Evolutionary conservation across 768 basidiomycete genomes (phyloP).

Genomic region (Auricularia sp.): DNA sequence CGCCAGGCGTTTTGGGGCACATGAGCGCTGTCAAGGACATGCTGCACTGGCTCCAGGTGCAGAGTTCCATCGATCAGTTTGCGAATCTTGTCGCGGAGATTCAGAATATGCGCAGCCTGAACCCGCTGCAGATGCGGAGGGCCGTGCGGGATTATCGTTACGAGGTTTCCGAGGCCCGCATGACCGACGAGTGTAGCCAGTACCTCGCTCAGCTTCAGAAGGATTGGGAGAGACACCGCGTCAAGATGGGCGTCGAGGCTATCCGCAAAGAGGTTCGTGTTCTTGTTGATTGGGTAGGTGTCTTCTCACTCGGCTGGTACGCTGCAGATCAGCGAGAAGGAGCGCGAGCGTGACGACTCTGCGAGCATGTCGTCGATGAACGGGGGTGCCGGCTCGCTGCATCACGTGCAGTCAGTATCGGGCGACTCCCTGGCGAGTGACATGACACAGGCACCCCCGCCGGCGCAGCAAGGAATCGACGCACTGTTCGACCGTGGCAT

Average conservation of each 20-base stretch:
- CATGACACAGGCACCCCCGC: conserved; percentile 21
- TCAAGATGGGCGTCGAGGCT: conserved; percentile 78
- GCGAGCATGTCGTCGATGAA: conserved; percentile 39
- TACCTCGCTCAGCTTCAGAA: conserved; percentile 92
- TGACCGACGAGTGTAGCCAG: conserved; percentile 93
- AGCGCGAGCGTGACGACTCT: conserved; percentile 51
- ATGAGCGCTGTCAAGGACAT: conserved; percentile 79
- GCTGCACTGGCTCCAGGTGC: conserved; percentile 75
- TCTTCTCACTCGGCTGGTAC: conserved; percentile 5
- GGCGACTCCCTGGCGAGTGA: conserved; percentile 22
- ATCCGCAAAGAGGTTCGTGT: conserved; percentile 65
- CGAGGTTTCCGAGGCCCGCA: conserved; percentile 83
- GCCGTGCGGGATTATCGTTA: conserved; percentile 84
- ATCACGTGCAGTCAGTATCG: conserved; percentile 12
- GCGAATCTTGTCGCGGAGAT: conserved; percentile 82
- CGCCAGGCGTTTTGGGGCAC: conserved; percentile 67
- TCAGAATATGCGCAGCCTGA: conserved; percentile 75
- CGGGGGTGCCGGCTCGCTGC: conserved; percentile 21
- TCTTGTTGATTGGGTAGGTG: not conserved
- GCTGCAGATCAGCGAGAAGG: conserved; percentile 54
- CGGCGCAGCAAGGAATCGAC: conserved; percentile 56
- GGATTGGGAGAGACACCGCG: conserved; percentile 91
- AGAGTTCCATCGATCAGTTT: conserved; percentile 83
- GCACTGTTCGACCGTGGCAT: conserved; percentile 62
- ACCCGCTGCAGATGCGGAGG: conserved; percentile 93